Evolutionary conservation across 805 yeast species (phyloP).

Genomic region (Suhomyces prunicola): DNA sequence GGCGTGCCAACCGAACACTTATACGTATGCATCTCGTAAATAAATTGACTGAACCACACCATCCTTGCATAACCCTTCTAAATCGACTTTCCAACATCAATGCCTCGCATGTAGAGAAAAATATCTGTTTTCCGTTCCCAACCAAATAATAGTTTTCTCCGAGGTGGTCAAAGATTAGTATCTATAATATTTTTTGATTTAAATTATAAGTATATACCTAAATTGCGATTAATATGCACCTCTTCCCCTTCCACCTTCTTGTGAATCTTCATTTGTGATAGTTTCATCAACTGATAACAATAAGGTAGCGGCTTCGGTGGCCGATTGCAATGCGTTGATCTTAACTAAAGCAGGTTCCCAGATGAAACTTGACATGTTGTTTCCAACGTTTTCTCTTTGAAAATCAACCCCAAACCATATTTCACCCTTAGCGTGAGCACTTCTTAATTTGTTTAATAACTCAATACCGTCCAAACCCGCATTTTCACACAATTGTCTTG

Average conservation of each 20-base stretch:
- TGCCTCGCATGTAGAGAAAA: not conserved
- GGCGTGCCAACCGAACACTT: not conserved
- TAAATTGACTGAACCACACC: not conserved
- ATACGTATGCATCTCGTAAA: not conserved
- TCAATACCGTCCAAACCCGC: slow-evolving; percentile 99
- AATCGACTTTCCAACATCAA: not conserved
- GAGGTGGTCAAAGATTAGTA: too few relatives aligned
- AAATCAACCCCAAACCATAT: slow-evolving; percentile 92
- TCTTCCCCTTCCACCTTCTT: slow-evolving; percentile 57
- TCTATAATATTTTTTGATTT: not conserved
- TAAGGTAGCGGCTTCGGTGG: slow-evolving; percentile 94
- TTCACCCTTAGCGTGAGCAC: slow-evolving; percentile 93
- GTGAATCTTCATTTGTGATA: slow-evolving; percentile 59
- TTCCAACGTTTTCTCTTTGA: slow-evolving; percentile 73
- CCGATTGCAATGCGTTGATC: slow-evolving; percentile 88
- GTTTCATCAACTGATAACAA: slow-evolving; percentile 97
- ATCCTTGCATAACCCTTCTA: not conserved
- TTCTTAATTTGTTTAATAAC: slow-evolving; percentile 81
- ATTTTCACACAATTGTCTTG: slow-evolving; percentile 95
- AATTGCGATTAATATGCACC: slow-evolving; percentile 46
- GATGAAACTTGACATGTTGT: slow-evolving; percentile 80
- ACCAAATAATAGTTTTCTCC: too few relatives aligned
- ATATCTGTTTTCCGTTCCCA: not conserved
- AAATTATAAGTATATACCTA: not conserved
- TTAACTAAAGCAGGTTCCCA: slow-evolving; percentile 99